Percentiles rank a stretch among this genome's conserved stretches.
Conservation (phyloP, 2,329 filamentous ascomycete species). For the Monilinia laxa region DNA sequence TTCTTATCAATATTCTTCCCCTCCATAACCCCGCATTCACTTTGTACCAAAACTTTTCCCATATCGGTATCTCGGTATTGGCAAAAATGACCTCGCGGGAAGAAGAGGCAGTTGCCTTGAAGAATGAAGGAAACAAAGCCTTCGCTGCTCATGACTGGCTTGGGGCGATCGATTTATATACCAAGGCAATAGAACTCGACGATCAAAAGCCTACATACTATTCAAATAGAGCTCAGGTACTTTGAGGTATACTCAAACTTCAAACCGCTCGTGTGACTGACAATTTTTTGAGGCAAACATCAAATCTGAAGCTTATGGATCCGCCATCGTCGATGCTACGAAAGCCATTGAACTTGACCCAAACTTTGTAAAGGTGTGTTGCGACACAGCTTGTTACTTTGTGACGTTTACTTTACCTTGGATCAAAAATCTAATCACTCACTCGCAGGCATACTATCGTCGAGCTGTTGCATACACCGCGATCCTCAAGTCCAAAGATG, state of each 20-base stretch:
- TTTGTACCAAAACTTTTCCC: constrained; percentile 17
- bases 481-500: constrained; percentile 84
- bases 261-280: constrained; percentile 50
- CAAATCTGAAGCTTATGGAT: constrained; percentile 92
- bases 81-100: constrained; percentile 37
- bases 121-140: constrained; percentile 92
- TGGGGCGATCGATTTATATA: constrained; percentile 77
- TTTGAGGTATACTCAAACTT: constrained; percentile 39
- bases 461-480: constrained; percentile 89
- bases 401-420: background rate
- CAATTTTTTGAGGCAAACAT: constrained; percentile 72
- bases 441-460: constrained; percentile 80
- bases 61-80: background rate
- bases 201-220: constrained; percentile 85
- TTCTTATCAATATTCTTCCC: background rate
- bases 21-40: constrained; percentile 4
- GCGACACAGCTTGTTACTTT: background rate
- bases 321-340: constrained; percentile 85
- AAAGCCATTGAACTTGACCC: constrained; percentile 89
- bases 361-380: constrained; percentile 77
- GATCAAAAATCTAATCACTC: background rate
- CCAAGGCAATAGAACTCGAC: constrained; percentile 81
- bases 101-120: constrained; percentile 77
- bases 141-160: constrained; percentile 87
- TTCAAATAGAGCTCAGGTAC: constrained; percentile 91